These are phyloP conservation scores for Solanum sitiens DNA, from an alignment of 257 asterid species.

Conservation along the genomic window DNA sequence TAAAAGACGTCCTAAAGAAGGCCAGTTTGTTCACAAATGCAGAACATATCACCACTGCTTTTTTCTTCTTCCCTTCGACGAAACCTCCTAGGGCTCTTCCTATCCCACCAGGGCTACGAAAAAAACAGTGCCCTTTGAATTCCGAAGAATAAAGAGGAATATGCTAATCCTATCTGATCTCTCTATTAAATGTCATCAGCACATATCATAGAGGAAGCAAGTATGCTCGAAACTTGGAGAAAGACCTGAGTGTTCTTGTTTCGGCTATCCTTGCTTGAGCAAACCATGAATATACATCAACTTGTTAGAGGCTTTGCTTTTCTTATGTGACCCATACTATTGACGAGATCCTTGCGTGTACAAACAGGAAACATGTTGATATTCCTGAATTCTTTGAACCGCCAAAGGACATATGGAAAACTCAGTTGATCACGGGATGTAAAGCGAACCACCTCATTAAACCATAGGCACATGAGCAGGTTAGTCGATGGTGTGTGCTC, in stretches of 20 bases:
- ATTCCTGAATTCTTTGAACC: slow-evolving; percentile 48
- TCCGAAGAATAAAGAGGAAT: not conserved
- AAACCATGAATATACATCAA: slow-evolving; percentile 9
- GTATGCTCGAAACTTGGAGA: not conserved
- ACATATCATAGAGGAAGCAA: not conserved
- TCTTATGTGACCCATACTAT: slow-evolving; percentile 95
- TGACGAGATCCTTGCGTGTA: slow-evolving; percentile 92
- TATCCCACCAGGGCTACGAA: not conserved
- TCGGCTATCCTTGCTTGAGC: not conserved
- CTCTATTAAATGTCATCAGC: not conserved
- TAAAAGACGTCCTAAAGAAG: not conserved
- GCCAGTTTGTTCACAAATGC: not conserved
- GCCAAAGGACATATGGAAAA: slow-evolving; percentile 89
- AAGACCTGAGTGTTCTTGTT: not conserved
- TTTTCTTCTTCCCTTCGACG: not conserved
- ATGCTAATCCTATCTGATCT: not conserved
- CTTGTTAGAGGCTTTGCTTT: slow-evolving; percentile 76
- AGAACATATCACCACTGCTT: not conserved
- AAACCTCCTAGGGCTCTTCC: not conserved
- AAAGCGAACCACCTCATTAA: slow-evolving; percentile 92
- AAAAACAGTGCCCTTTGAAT: not conserved
- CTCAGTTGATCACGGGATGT: slow-evolving; percentile 97
- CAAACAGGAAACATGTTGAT: slow-evolving; percentile 89
- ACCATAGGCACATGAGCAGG: slow-evolving; percentile 87
- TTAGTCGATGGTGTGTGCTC: slow-evolving; percentile 67